Conservation (phyloP, 2,329 filamentous ascomycete genomes). For the Phoma herbarum region DNA sequence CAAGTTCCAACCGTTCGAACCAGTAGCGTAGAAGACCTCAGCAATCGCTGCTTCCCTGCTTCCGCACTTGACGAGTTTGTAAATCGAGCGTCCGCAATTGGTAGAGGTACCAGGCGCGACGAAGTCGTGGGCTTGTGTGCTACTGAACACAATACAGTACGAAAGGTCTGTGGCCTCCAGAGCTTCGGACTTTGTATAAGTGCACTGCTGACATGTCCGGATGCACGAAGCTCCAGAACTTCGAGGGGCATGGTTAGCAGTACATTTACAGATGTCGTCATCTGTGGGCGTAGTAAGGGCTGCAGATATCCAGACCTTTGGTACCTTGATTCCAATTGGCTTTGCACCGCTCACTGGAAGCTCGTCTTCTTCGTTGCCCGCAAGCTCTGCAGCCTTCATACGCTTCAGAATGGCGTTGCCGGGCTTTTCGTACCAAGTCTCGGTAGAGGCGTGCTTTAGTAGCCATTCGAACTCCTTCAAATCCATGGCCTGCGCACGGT, state of each 20-base stretch:
- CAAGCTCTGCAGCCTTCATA: conserved; percentile 16
- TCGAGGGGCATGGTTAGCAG: conserved; percentile 26
- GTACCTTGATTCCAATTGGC: conserved; percentile 21
- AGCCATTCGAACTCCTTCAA: conserved; percentile 44
- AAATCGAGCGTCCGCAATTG: conserved; percentile 36
- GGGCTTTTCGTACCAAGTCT: conserved; percentile 45
- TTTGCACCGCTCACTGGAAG: conserved; percentile 24
- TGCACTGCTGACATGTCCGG: conserved; percentile 37
- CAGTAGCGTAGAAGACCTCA: conserved; percentile 42
- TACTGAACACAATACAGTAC: conserved; percentile 41
- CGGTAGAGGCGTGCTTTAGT: conserved; percentile 34
- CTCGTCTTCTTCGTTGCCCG: conserved; percentile 23
- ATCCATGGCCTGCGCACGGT: conserved; percentile 35
- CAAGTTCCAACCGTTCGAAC: conserved; percentile 44
- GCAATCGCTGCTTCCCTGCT: conserved; percentile 43
- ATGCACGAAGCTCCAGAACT: conserved; percentile 13
- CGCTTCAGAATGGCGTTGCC: conserved; percentile 22
- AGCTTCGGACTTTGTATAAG: conserved; percentile 37
- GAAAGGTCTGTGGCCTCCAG: conserved; percentile 29
- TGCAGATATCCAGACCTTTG: conserved; percentile 41
- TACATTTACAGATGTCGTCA: conserved; percentile 41
- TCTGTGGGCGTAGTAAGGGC: conserved; percentile 42
- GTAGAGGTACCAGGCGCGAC: conserved; percentile 22
- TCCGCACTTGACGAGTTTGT: conserved; percentile 44
- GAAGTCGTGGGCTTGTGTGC: conserved; percentile 30